Percentiles rank a stretch among this genome's conserved stretches.
Evolutionary conservation across 352 stramenopile genomes (phyloP).

Genomic region (Phytopythium vexans): DNA sequence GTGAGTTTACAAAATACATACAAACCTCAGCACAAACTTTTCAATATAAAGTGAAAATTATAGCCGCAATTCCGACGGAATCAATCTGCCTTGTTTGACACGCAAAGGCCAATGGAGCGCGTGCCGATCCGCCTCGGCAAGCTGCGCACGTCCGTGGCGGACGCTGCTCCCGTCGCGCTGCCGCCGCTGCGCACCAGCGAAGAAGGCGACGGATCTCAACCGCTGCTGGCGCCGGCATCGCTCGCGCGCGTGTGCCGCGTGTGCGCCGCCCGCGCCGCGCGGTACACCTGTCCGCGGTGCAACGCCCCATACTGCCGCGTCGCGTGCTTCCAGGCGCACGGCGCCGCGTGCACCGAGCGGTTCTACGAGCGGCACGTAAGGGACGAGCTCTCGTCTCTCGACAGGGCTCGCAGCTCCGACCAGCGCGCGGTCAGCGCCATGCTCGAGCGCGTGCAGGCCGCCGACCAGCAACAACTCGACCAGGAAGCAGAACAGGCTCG

Average conservation of each 20-base stretch:
- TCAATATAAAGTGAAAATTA: too few relatives aligned
- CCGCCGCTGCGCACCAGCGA: conserved; percentile 3
- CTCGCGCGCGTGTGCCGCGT: conserved; percentile 58
- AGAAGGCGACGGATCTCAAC: neutral
- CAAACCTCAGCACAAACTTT: too few relatives aligned
- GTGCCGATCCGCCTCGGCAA: conserved; percentile 63
- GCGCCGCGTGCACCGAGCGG: conserved; percentile 63
- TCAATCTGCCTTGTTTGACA: neutral
- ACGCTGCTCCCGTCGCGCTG: conserved; percentile 11
- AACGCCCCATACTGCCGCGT: conserved; percentile 79
- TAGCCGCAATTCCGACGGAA: too few relatives aligned
- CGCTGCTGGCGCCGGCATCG: conserved; percentile 21
- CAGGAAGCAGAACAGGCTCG: conserved; percentile 20
- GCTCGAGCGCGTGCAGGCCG: conserved; percentile 48
- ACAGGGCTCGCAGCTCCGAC: conserved; percentile 16
- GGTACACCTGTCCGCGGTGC: conserved; percentile 85
- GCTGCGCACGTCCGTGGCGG: conserved; percentile 39
- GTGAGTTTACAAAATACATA: too few relatives aligned
- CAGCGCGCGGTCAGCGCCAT: conserved; percentile 41
- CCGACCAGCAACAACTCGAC: conserved; percentile 43
- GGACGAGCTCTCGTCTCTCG: conserved; percentile 39
- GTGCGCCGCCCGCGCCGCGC: conserved; percentile 48
- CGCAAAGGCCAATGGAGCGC: conserved; percentile 32
- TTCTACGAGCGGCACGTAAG: conserved; percentile 77
- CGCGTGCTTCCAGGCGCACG: conserved; percentile 71